Base-by-base conservation (phyloP, 805 yeast species). In the Saturnispora kantuleensis region DNA sequence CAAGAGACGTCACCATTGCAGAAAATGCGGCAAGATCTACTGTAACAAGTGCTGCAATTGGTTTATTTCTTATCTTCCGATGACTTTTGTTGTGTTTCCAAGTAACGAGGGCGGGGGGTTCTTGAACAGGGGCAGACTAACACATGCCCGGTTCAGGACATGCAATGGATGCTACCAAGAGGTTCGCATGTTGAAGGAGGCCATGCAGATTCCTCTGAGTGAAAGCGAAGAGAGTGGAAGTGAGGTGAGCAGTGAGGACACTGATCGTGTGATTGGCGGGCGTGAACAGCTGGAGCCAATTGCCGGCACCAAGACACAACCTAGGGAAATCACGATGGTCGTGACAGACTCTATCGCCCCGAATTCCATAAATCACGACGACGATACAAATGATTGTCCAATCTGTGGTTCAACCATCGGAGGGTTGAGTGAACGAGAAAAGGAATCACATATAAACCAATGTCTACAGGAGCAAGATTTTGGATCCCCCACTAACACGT, bases 1-100 rank as follows among this genome's bases (percentile, higher is more conserved):
- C 59, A 74, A 68, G 57, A 70, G 96, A 46, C 71, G 88, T 45
- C 96, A 86, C 63, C 96, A 86, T 59, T 86, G 96, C 60, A 69
- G 93, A 42, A 69, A 65, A 47, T 86, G 96, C 64, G 96, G 96
- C 3, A 67, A 77, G 31, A 81, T 87, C 0, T 84, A 81, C 13
- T 86, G 96, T 61, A 81, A 77, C 29, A 54, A 58, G 34, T 86
- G 96, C 55, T 79, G 90, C 6, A 57, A 65, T 8, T 68, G 73
- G 17, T 60, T 63, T 35, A 68, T 76, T 6, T 66, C 69, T 31
- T 83, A 80, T 56, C 68, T 79, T 38, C 76, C 84, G 10, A 71
- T 75, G 35, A 74, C 84, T 0, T 67, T 71, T 50, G 76, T 81
- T 8, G 81, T 77, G 3, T 81, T 76, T 55, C 37, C 49, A 4